phyloP scores from a whole-genome alignment of 2,329 filamentous ascomycete genomes.

The Madurella mycetomatis region DNA sequence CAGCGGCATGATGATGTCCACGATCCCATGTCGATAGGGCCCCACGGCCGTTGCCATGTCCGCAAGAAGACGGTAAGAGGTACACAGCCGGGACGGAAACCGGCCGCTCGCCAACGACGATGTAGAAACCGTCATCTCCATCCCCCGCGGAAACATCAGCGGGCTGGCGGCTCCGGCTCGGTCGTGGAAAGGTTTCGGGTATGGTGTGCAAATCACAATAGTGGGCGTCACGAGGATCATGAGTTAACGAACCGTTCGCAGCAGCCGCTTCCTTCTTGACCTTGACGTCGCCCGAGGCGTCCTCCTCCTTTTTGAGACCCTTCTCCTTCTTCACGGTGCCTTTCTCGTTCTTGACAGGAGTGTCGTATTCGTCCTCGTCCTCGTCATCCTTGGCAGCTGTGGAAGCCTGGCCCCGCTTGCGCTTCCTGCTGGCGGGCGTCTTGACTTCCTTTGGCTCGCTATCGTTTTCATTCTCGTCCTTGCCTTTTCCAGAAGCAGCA shows the following conservation, averaged over 20 bases:
- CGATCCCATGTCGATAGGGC: background rate
- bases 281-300: background rate
- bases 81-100: background rate
- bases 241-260: slow-evolving; percentile 8
- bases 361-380: slow-evolving; percentile 3
- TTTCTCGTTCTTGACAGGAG: slow-evolving; percentile 23
- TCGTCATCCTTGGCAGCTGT: background rate
- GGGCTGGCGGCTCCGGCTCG: background rate
- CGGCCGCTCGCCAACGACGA: slow-evolving; percentile 9
- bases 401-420: slow-evolving; percentile 6
- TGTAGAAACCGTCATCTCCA: slow-evolving; percentile 2
- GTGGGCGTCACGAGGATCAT: background rate
- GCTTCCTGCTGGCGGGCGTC: slow-evolving; percentile 11
- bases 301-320: slow-evolving; percentile 13
- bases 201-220: background rate
- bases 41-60: background rate
- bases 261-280: slow-evolving; percentile 10
- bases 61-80: background rate
- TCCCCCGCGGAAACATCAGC: background rate
- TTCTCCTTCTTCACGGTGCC: slow-evolving; percentile 14
- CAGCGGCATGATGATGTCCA: slow-evolving; percentile 4
- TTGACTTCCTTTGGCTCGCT: background rate
- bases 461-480: background rate
- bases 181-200: background rate
- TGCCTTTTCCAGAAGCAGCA: background rate